Base-by-base conservation (phyloP, 2,329 filamentous ascomycete species). In the Claviceps pusilla region DNA sequence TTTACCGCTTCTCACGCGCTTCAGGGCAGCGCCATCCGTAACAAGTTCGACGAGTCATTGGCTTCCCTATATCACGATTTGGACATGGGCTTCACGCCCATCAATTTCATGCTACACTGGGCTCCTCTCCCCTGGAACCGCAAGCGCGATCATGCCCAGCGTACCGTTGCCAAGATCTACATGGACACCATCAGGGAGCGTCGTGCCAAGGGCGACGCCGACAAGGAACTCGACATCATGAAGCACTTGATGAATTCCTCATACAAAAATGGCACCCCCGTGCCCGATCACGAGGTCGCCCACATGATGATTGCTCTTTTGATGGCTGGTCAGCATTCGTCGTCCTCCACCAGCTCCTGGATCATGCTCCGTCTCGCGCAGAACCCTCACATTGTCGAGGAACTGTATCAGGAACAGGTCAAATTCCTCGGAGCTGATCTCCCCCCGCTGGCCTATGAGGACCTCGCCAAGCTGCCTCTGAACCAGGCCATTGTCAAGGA, bases 251-350 rank as follows among this genome's bases (percentile, higher is more conserved):
- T 94, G 88, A 82, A 81, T 61, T 88, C 83, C 62, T 77, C 74
- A 29, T 95, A 95, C 78, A 95, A 94, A 74, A 80, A 91, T 61
- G 89, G 88, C 61, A 82, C 74, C 43, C 75, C 76, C 6, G 77
- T 94, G n/a, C 85, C 89, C 16, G 89, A 95, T 65, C 77, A 85
- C 63, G 88, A 95, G 69, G 79, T 94, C 56, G 88, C 89, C 28
- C 86, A 93, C 71, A 91, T 95, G 80, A 91, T 95, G 87, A 95
- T 95, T 69, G 88, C 88, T 6, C 78, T 95, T 28, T 80, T 95
- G 58, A 94, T 95, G 88, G 89, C 87, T 56, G 89, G 89, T 54
- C 89, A 95, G 67, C 89, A 95, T 73, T 91, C 86, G 2, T 91
- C 87, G 2, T 88, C 88, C 4, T 89, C 87, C 24, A 90, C 87